Evolutionary conservation across 495 filamentous ascomycete genomes (phyloP).

Genomic region (Zalerion maritima): DNA sequence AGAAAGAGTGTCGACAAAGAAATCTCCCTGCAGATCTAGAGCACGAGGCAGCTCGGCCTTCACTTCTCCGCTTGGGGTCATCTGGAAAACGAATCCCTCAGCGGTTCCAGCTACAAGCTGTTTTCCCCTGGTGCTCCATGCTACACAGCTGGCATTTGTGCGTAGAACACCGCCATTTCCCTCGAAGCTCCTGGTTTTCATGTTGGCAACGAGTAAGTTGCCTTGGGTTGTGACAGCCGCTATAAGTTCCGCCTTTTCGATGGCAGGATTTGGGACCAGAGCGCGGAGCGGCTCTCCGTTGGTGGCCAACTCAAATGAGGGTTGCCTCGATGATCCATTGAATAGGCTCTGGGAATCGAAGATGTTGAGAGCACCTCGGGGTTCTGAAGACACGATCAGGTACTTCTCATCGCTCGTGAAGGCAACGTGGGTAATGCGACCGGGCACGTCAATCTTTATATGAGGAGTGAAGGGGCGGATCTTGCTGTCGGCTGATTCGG

Average conservation of each 20-base stretch:
- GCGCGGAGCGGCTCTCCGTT: conserved; percentile 59
- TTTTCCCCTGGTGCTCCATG: conserved; percentile 88
- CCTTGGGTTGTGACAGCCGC: conserved; percentile 70
- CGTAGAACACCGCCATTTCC: conserved; percentile 53
- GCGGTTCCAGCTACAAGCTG: conserved; percentile 79
- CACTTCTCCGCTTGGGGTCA: conserved; percentile 61
- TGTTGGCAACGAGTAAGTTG: conserved; percentile 67
- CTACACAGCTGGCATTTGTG: conserved; percentile 63
- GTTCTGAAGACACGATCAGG: conserved; percentile 69
- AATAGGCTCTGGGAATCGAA: conserved; percentile 57
- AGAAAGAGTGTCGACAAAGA: conserved; percentile 62
- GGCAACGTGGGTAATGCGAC: conserved; percentile 72
- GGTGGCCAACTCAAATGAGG: conserved; percentile 58
- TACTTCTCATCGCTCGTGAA: conserved; percentile 79
- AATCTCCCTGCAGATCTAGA: conserved; percentile 3
- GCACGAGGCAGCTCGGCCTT: conserved; percentile 39
- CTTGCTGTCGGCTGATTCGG: conserved; percentile 43
- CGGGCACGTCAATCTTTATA: conserved; percentile 52
- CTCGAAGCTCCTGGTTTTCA: conserved; percentile 46
- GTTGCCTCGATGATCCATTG: conserved; percentile 48
- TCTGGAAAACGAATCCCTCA: conserved; percentile 67
- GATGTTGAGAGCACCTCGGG: conserved; percentile 67
- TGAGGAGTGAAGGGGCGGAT: conserved; percentile 60
- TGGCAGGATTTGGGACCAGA: conserved; percentile 66
- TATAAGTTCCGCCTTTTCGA: conserved; percentile 46